Percentiles rank a stretch among this genome's conserved stretches.
Evolutionary conservation across 495 filamentous ascomycete genomes (phyloP).

Genomic region (Neurospora tetrasperma): DNA sequence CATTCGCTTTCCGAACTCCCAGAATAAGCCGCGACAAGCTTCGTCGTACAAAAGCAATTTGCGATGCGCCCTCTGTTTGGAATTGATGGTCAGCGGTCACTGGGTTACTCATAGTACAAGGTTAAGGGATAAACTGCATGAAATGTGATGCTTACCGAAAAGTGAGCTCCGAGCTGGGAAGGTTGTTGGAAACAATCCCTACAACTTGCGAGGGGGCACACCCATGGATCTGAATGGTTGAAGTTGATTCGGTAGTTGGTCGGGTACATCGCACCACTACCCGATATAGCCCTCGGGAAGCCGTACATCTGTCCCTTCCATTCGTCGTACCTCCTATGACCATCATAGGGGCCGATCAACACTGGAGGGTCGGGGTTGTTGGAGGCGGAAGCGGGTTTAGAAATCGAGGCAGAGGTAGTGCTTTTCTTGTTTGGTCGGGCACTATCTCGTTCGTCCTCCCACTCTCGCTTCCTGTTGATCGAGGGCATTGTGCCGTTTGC

Average conservation of each 20-base stretch:
- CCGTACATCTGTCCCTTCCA: conserved; percentile 10
- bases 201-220: conserved; percentile 13
- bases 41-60: conserved; percentile 15
- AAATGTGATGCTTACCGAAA: conserved; percentile 3
- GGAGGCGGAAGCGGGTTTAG: neutral
- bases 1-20: conserved; percentile 5
- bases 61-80: conserved; percentile 7
- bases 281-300: neutral
- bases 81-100: neutral
- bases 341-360: conserved; percentile 4
- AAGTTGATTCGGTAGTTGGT: conserved; percentile 10
- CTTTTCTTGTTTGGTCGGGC: neutral
- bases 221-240: conserved; percentile 8
- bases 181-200: conserved; percentile 2
- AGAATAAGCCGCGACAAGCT: conserved; percentile 9
- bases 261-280: conserved; percentile 11
- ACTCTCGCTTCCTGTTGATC: neutral
- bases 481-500: neutral
- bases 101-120: neutral
- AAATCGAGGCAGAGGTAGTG: neutral
- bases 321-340: conserved; percentile 4
- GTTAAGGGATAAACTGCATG: neutral
- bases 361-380: neutral
- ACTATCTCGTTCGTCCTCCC: neutral
- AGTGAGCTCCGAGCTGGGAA: conserved; percentile 12